Conservation (phyloP, 2,329 filamentous ascomycete genomes). For the Geosmithia morbida region DNA sequence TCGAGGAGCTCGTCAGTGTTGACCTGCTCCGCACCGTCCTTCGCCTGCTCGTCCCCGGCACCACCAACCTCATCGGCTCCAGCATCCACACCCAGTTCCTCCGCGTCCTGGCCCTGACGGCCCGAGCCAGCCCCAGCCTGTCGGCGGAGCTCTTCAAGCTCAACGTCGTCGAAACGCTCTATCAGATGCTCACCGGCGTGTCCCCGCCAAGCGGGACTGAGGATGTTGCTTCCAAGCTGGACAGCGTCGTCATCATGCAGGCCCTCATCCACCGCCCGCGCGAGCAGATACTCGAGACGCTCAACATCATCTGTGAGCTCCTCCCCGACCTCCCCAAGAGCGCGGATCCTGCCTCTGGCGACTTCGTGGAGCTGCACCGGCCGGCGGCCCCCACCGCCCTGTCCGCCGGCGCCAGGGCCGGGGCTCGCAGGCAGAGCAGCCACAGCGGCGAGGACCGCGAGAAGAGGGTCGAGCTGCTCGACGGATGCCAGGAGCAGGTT, state of each 20-base stretch:
- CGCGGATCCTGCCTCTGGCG: constrained; percentile 25
- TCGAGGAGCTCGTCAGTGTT: constrained; percentile 85
- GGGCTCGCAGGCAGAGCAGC: neutral
- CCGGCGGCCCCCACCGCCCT: constrained; percentile 11
- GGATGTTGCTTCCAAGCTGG: constrained; percentile 71
- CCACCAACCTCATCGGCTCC: constrained; percentile 85
- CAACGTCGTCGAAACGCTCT: constrained; percentile 93
- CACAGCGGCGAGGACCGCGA: constrained; percentile 41
- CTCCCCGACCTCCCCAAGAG: constrained; percentile 58
- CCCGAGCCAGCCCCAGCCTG: constrained; percentile 72
- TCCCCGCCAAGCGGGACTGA: constrained; percentile 72
- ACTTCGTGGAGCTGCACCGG: constrained; percentile 26
- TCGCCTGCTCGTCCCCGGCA: constrained; percentile 78
- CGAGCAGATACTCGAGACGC: constrained; percentile 91
- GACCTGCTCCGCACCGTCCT: constrained; percentile 76
- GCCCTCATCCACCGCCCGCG: constrained; percentile 88
- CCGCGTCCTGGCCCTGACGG: constrained; percentile 78
- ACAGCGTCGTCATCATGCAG: constrained; percentile 98
- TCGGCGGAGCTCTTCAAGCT: constrained; percentile 89
- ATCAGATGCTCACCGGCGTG: constrained; percentile 92
- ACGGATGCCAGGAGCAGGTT: constrained; percentile 73
- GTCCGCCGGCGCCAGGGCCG: neutral
- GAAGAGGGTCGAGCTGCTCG: constrained; percentile 67
- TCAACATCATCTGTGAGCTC: constrained; percentile 94
- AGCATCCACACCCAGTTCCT: constrained; percentile 96